These are phyloP conservation scores for Protomyces gravidus DNA, from an alignment of 1,139 yeast species.

Conservation along the genomic window DNA sequence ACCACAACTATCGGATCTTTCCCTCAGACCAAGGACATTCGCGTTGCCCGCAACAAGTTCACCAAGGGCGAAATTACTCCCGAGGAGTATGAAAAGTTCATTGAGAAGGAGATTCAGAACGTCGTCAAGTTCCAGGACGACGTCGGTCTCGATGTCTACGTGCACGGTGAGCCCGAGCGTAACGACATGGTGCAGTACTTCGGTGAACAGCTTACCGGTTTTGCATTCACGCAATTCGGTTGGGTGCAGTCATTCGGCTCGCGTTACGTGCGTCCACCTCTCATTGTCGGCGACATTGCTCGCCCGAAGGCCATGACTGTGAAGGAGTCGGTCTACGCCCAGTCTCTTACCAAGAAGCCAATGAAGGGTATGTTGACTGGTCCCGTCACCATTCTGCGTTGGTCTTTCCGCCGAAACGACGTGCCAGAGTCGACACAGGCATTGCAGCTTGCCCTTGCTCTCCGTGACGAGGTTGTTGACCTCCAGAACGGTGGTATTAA, in stretches of 20 bases:
- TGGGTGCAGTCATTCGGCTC: constrained; percentile 99
- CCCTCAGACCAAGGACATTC: constrained; percentile 99
- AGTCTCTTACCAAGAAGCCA: constrained; percentile 89
- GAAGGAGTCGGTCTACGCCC: constrained; percentile 98
- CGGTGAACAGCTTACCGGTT: constrained; percentile 97
- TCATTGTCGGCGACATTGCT: constrained; percentile 97
- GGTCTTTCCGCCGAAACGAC: constrained; percentile 99
- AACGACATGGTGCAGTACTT: constrained; percentile 99
- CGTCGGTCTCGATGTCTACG: constrained; percentile 93
- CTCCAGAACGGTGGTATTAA: constrained; percentile 97
- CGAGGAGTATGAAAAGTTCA: constrained; percentile 92
- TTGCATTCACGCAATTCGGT: constrained; percentile 96
- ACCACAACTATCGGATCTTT: constrained; percentile 99
- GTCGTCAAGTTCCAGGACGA: constrained; percentile 99
- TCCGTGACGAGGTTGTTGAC: constrained; percentile 97
- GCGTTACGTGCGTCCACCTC: constrained; percentile 99
- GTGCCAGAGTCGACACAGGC: constrained; percentile 92
- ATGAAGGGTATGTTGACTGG: constrained; percentile 99
- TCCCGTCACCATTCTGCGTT: constrained; percentile 98
- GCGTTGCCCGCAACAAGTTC: constrained; percentile 97
- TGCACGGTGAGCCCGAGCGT: constrained; percentile 99
- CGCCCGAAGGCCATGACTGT: constrained; percentile 99
- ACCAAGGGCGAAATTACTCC: constrained; percentile 92
- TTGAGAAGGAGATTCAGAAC: constrained; percentile 89
- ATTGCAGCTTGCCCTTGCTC: constrained; percentile 93